These are phyloP conservation scores for Pseudogymnoascus sp. DNA, from an alignment of 2,329 filamentous ascomycete species.

Conservation along the genomic window DNA sequence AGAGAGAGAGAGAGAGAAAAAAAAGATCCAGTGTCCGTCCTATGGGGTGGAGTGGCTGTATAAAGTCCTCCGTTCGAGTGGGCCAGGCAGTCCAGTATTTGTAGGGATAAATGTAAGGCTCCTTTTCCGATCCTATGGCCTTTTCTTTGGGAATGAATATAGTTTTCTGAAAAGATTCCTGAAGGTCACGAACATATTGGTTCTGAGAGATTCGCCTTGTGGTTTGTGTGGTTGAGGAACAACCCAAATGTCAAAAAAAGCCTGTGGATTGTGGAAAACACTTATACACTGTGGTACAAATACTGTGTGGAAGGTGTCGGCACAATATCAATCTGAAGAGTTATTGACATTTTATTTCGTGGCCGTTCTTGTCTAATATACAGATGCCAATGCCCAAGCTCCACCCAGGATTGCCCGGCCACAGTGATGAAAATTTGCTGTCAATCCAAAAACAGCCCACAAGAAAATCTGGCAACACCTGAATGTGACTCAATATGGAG, in stretches of 20 bases:
- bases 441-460: not conserved
- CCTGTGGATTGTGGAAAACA: constrained; percentile 7
- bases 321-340: constrained; percentile 3
- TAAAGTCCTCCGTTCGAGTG: constrained; percentile 1
- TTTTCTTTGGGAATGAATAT: constrained; percentile 8
- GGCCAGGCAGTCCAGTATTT: constrained; percentile 3
- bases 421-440: constrained; percentile 2
- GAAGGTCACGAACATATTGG: constrained; percentile 9
- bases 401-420: not conserved
- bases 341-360: constrained; percentile 4
- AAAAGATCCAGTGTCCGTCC: not conserved
- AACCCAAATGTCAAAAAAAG: not conserved
- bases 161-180: constrained; percentile 2
- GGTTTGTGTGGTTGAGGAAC: constrained; percentile 1
- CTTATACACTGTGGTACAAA: constrained; percentile 5
- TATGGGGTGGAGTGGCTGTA: not conserved
- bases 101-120: constrained; percentile 7
- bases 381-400: not conserved
- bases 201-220: constrained; percentile 6
- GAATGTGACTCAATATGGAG: constrained; percentile 5
- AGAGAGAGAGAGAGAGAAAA: not conserved
- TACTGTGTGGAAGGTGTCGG: not conserved
- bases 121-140: constrained; percentile 3
- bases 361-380: constrained; percentile 5
- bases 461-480: constrained; percentile 2